phyloP scores from a whole-genome alignment of 116 monocot species.

The Papilionanthe hybrid region DNA sequence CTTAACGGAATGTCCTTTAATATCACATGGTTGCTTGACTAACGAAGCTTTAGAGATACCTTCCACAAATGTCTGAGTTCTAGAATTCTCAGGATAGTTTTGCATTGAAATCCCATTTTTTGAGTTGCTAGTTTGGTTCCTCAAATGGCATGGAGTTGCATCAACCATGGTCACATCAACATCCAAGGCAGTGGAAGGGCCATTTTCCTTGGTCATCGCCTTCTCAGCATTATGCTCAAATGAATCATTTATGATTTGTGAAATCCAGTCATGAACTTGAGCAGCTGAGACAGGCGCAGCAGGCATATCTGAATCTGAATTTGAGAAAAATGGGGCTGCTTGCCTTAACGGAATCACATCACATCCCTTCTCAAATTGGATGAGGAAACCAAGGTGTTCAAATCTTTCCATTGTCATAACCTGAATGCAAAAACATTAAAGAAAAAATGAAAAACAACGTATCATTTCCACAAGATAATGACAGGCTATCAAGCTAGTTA shows the following conservation, averaged over 20 bases:
- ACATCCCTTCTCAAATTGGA: constrained; percentile 61
- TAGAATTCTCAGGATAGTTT: constrained; percentile 26
- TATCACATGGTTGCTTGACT: constrained; percentile 55
- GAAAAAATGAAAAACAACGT: neutral
- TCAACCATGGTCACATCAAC: constrained; percentile 66
- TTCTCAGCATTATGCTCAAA: constrained; percentile 63
- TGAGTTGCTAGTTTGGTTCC: constrained; percentile 22
- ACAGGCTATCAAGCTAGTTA: neutral
- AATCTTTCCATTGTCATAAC: constrained; percentile 69
- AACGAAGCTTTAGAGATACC: constrained; percentile 82
- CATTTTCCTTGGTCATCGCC: constrained; percentile 58
- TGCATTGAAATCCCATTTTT: constrained; percentile 11
- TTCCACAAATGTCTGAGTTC: constrained; percentile 78
- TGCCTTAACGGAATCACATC: constrained; percentile 62
- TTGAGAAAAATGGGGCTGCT: constrained; percentile 81
- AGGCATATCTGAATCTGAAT: constrained; percentile 97
- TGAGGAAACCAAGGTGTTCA: constrained; percentile 78
- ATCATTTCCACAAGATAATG: neutral
- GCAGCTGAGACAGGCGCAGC: constrained; percentile 66
- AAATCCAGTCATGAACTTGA: constrained; percentile 82
- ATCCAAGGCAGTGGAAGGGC: constrained; percentile 34
- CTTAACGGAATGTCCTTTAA: constrained; percentile 73
- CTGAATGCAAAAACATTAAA: constrained; percentile 30
- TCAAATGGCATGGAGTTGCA: constrained; percentile 31
- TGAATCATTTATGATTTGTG: constrained; percentile 61